phyloP scores from a whole-genome alignment of 805 yeast genomes.

The Pichia nanzhaoensis region DNA sequence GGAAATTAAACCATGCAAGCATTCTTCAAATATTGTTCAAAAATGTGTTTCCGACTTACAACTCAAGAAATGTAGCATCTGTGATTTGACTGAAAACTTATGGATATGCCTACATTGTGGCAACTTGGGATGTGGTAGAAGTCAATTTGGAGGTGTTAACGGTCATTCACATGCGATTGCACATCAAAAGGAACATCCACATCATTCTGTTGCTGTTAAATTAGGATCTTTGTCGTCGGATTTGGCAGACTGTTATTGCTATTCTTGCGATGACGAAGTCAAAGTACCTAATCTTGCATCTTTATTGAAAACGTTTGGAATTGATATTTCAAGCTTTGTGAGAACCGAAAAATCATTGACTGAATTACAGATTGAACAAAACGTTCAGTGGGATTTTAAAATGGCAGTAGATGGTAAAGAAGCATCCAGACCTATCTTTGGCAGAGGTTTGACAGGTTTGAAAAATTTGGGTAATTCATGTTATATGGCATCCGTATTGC shows the following conservation, averaged over 20 bases:
- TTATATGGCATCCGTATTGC: slow-evolving; percentile 77
- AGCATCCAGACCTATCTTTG: slow-evolving; percentile 57
- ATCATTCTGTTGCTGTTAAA: slow-evolving; percentile 83
- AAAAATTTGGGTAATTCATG: slow-evolving; percentile 91
- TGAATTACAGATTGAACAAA: slow-evolving; percentile 89
- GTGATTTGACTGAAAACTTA: slow-evolving; percentile 67
- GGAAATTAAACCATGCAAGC: slow-evolving; percentile 75
- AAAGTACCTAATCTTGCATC: slow-evolving; percentile 53
- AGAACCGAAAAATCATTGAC: slow-evolving; percentile 86
- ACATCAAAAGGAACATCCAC: slow-evolving; percentile 48
- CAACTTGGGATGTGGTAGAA: slow-evolving; percentile 87
- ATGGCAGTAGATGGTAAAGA: slow-evolving; percentile 69
- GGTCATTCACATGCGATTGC: slow-evolving; percentile 87
- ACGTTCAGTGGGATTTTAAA: slow-evolving; percentile 86
- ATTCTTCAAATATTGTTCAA: slow-evolving; percentile 53
- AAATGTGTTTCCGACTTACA: slow-evolving; percentile 23
- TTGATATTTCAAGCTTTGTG: slow-evolving; percentile 46
- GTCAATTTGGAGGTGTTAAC: slow-evolving; percentile 88
- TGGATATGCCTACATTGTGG: slow-evolving; percentile 96
- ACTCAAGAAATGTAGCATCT: slow-evolving; percentile 42
- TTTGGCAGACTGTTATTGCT: slow-evolving; percentile 84
- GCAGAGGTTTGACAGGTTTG: slow-evolving; percentile 75
- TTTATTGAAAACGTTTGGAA: slow-evolving; percentile 54
- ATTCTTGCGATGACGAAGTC: slow-evolving; percentile 82
- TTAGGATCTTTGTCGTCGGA: slow-evolving; percentile 79